A percentile compares a stretch with the other conserved stretches of the same genome.
These are phyloP conservation scores for Ustilago nuda DNA, from an alignment of 1,284 basidiomycete genomes.

Conservation along the genomic window DNA sequence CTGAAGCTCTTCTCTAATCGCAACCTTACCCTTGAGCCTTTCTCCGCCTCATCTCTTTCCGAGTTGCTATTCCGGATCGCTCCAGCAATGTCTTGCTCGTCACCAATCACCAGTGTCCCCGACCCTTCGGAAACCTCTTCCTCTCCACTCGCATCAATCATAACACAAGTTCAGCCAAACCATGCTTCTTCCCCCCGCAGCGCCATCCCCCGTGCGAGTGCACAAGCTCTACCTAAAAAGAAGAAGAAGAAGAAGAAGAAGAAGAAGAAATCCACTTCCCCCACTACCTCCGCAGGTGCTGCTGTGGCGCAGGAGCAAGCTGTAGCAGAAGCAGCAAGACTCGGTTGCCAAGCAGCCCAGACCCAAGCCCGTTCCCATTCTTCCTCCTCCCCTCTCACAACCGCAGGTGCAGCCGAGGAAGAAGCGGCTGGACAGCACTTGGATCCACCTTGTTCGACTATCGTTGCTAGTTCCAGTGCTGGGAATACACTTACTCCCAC, in stretches of 20 bases:
- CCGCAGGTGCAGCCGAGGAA: not conserved
- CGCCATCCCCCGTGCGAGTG: slow-evolving; percentile 19
- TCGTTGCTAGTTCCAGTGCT: slow-evolving; percentile 30
- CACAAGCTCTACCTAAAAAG: slow-evolving; percentile 31
- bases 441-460: slow-evolving; percentile 38
- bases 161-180: slow-evolving; percentile 59
- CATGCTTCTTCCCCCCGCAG: slow-evolving; percentile 29
- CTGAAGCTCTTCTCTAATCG: too few relatives aligned
- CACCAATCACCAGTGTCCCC: slow-evolving; percentile 56
- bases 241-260: slow-evolving; percentile 46
- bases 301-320: slow-evolving; percentile 36
- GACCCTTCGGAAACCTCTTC: slow-evolving; percentile 47
- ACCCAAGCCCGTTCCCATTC: slow-evolving; percentile 31
- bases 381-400: not conserved
- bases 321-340: slow-evolving; percentile 32
- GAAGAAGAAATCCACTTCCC: slow-evolving; percentile 32
- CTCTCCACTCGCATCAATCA: slow-evolving; percentile 51
- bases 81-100: slow-evolving; percentile 18
- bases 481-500: slow-evolving; percentile 26
- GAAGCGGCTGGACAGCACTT: slow-evolving; percentile 17
- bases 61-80: too few relatives aligned
- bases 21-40: not conserved
- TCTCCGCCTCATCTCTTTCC: not conserved
- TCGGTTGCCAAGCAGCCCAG: slow-evolving; percentile 39
- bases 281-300: slow-evolving; percentile 11